These are phyloP conservation scores for Didymella sp. DNA, from an alignment of 2,329 filamentous ascomycete species.

Conservation along the genomic window DNA sequence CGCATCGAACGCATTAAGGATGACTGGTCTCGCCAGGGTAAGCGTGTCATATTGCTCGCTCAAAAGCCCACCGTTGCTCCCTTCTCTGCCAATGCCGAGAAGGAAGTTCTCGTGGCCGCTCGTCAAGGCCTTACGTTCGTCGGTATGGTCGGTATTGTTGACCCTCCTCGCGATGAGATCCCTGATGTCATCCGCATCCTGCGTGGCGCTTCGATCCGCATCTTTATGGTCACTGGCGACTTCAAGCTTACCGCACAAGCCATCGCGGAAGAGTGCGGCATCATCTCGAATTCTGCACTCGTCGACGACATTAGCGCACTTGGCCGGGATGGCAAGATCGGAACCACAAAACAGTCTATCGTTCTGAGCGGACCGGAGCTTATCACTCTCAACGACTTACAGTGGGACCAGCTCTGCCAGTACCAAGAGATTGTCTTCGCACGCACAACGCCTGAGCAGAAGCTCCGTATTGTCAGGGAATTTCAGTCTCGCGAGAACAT, in stretches of 20 bases:
- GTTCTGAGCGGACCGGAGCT: constrained; percentile 59
- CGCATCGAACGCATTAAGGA: constrained; percentile 69
- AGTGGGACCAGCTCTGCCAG: constrained; percentile 70
- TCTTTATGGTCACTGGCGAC: constrained; percentile 84
- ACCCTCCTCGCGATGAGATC: constrained; percentile 67
- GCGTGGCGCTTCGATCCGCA: constrained; percentile 73
- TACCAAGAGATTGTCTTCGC: constrained; percentile 80
- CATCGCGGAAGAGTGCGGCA: constrained; percentile 75
- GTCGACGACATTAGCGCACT: constrained; percentile 65
- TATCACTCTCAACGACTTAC: constrained; percentile 67
- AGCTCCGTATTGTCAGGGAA: constrained; percentile 78
- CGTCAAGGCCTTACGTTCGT: constrained; percentile 59
- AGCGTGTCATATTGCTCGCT: constrained; percentile 71
- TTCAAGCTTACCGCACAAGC: constrained; percentile 77
- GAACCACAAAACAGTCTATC: constrained; percentile 35
- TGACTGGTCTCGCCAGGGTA: constrained; percentile 71
- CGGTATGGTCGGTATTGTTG: constrained; percentile 65
- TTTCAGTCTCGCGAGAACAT: constrained; percentile 68
- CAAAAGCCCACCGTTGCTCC: constrained; percentile 61
- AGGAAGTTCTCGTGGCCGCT: constrained; percentile 63
- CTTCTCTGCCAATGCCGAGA: constrained; percentile 61
- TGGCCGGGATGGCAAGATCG: constrained; percentile 41
- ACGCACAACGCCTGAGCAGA: constrained; percentile 76
- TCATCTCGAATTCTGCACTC: constrained; percentile 63
- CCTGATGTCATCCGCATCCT: constrained; percentile 67